Evolutionary conservation across 345 rosid genomes (phyloP).

Genomic region (Eucalyptus marginata): DNA sequence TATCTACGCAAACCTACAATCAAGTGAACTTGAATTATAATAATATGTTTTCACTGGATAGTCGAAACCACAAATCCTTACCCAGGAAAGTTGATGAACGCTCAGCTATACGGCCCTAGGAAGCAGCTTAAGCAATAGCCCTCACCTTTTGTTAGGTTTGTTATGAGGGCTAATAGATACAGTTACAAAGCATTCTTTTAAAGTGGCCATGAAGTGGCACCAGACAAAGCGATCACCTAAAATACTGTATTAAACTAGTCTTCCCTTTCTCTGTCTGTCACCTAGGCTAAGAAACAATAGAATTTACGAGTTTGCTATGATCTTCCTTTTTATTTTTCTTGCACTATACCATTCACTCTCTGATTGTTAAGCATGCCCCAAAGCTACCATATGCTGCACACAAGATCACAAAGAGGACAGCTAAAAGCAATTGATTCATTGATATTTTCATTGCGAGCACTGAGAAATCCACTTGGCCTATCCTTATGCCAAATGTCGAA

Average conservation of each 20-base stretch:
- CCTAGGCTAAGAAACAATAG: neutral
- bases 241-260: neutral
- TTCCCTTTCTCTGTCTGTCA: neutral
- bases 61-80: neutral
- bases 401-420: too few relatives aligned
- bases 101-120: neutral
- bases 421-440: neutral
- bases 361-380: neutral
- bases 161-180: neutral
- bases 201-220: neutral
- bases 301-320: neutral
- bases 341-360: neutral
- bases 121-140: neutral
- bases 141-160: neutral
- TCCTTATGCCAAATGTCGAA: neutral
- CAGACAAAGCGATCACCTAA: neutral
- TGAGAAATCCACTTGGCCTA: neutral
- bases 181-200: neutral
- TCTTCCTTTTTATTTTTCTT: neutral
- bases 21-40: too few relatives aligned
- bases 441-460: neutral
- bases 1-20: accelerated
- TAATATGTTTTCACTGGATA: accelerated
- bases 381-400: too few relatives aligned
- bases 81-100: neutral